Evolutionary conservation across 306 rosid species (phyloP).

Genomic region (Cicer chorassanicum): DNA sequence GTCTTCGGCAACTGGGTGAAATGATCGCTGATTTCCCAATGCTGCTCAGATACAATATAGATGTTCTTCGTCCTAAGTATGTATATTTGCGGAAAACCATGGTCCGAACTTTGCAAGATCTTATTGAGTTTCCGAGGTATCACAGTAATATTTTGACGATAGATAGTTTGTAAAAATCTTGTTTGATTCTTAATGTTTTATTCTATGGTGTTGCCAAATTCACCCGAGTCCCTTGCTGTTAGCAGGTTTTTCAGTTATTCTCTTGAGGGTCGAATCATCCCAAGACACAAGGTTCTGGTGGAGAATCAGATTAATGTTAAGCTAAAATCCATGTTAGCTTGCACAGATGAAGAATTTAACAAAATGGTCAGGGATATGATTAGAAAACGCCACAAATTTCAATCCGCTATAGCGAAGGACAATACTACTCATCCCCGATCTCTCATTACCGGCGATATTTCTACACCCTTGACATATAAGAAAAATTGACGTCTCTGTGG

Average conservation of each 20-base stretch:
- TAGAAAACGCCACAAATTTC: slow-evolving; percentile 62
- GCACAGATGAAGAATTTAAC: slow-evolving; percentile 75
- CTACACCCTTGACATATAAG: slow-evolving; percentile 9
- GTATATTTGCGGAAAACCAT: slow-evolving; percentile 76
- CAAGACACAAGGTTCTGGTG: slow-evolving; percentile 83
- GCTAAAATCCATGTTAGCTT: slow-evolving; percentile 80
- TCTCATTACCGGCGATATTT: slow-evolving; percentile 33
- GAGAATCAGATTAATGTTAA: slow-evolving; percentile 75
- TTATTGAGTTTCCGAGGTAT: slow-evolving; percentile 92
- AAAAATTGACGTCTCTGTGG: slow-evolving; percentile 13
- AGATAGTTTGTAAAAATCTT: slow-evolving; percentile 25
- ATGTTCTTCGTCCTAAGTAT: slow-evolving; percentile 86
- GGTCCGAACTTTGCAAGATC: slow-evolving; percentile 80
- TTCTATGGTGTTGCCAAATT: slow-evolving; percentile 15
- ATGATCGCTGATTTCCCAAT: slow-evolving; percentile 90
- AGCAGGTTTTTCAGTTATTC: slow-evolving; percentile 93
- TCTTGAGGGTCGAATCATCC: slow-evolving; percentile 82
- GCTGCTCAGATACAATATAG: slow-evolving; percentile 77
- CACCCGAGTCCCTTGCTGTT: slow-evolving; percentile 5
- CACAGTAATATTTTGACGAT: slow-evolving; percentile 19
- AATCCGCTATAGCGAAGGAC: slow-evolving; percentile 51
- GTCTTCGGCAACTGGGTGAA: slow-evolving; percentile 66
- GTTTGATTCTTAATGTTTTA: not conserved
- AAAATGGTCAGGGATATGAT: slow-evolving; percentile 59
- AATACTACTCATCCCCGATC: slow-evolving; percentile 35